Evolutionary conservation across 192 early-diverging fungal species (phyloP).

Genomic region (Backusella macrospora): DNA sequence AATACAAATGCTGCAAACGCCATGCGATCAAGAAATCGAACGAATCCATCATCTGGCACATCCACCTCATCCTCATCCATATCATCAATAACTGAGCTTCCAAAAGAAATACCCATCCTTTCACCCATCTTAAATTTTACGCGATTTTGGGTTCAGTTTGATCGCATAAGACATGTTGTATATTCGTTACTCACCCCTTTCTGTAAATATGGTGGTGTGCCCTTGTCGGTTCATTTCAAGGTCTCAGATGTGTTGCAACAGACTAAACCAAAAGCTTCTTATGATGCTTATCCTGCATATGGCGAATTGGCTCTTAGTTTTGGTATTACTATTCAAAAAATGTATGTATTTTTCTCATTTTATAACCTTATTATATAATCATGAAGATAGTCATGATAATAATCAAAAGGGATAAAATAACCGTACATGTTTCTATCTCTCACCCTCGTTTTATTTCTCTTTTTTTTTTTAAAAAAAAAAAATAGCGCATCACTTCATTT

Average conservation of each 20-base stretch:
- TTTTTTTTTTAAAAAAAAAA: neutral
- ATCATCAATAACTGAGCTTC: neutral
- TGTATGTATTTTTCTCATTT: slow-evolving; percentile 23
- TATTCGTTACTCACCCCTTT: slow-evolving; percentile 25
- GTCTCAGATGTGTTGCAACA: neutral
- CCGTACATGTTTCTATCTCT: too few relatives aligned
- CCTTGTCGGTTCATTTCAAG: slow-evolving; percentile 38
- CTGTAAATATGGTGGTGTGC: slow-evolving; percentile 34
- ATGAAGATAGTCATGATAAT: neutral
- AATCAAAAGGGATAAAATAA: neutral
- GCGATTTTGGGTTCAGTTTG: slow-evolving; percentile 33
- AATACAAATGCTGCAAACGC: neutral
- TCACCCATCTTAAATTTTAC: slow-evolving; percentile 32
- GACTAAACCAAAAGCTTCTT: neutral
- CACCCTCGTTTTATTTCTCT: too few relatives aligned
- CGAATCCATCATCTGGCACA: neutral
- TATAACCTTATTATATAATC: neutral
- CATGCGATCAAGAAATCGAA: neutral
- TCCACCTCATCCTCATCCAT: neutral
- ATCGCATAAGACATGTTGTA: slow-evolving; percentile 36
- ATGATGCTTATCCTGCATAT: slow-evolving; percentile 28
- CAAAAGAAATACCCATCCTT: slow-evolving; percentile 28
- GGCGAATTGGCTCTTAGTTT: slow-evolving; percentile 26
- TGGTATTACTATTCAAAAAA: slow-evolving; percentile 36
- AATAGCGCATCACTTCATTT: slow-evolving; percentile 34